Base-by-base conservation (phyloP, 305 asterid genomes). In the Striga hermonthica region DNA sequence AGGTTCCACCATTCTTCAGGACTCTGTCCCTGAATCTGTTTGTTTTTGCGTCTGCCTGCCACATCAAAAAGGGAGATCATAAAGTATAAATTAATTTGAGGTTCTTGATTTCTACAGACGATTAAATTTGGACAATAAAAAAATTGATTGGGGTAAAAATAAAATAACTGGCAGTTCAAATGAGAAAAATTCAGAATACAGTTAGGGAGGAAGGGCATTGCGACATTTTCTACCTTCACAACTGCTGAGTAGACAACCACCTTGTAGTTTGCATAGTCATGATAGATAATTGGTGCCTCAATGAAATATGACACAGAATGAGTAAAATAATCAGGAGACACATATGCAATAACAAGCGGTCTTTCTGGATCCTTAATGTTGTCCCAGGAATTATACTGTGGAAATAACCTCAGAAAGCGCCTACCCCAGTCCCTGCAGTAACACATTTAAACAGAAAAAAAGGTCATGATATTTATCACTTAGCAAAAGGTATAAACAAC, bases 321-420 rank as follows among this genome's bases (percentile, higher is more conserved):
- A 72, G 98, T 94, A 76, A 94, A 94, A 77, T 88, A 94, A 89
- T 94, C 99, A 35, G 99, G 99, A 76, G 99, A 94, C 66, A 94
- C 98, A 65, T 94, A 94, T 87, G 97, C 99, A 64, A 94, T 83
- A 50, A 85, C 81, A 70, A 94, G 87, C 65, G 89, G 85, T 75
- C 92, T 87, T 61, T 84, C 96, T 56, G 96, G 96, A 77, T 84
- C 94, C 81, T 86, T 91, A 72, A 75, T 60, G 81, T 91, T 91
- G 79, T 94, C 97, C 99, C 99, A 94, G 57, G 96, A 86, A 66
- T 82, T 77, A 75, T 79, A 84, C 76, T 83, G 98, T 38, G 86
- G 83, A 84, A 81, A 91, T 69, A 89, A 72, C 81, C 85, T 83
- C 95, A 91, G 85, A 79, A 94, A 94, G 79, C 94, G 97, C 69